Conservation (phyloP, 495 filamentous ascomycete species). For the Neurospora sp. region DNA sequence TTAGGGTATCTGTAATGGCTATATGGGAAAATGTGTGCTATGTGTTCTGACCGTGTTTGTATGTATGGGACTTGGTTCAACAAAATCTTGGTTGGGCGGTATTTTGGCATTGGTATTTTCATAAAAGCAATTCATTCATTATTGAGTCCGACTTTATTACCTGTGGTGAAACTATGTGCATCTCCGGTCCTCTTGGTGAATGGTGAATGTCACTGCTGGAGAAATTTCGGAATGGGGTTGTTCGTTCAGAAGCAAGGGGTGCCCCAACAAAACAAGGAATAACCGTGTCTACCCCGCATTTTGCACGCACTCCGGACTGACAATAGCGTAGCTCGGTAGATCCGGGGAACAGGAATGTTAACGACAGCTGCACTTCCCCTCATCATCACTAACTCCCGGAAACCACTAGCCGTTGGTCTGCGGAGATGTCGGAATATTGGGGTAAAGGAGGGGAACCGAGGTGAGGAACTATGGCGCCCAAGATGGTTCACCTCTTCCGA, state of each 20-base stretch:
- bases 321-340: neutral
- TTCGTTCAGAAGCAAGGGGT: neutral
- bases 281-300: neutral
- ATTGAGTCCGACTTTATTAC: neutral
- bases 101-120: neutral
- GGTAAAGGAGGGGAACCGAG: neutral
- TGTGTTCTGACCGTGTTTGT: neutral
- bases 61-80: neutral
- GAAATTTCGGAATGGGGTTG: neutral
- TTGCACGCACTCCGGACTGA: neutral
- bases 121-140: neutral
- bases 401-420: neutral
- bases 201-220: neutral
- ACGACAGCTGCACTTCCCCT: neutral
- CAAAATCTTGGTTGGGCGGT: neutral
- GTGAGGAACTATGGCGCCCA: neutral
- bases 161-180: neutral
- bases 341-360: neutral
- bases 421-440: neutral
- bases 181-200: neutral
- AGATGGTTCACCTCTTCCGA: neutral
- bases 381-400: neutral
- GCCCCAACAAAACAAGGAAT: neutral
- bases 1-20: neutral
- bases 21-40: neutral